Evolutionary conservation across 192 early-diverging fungal genomes (phyloP), one percentile per base, ranked within the genome.

Genomic region (Funneliformis geosporum): DNA sequence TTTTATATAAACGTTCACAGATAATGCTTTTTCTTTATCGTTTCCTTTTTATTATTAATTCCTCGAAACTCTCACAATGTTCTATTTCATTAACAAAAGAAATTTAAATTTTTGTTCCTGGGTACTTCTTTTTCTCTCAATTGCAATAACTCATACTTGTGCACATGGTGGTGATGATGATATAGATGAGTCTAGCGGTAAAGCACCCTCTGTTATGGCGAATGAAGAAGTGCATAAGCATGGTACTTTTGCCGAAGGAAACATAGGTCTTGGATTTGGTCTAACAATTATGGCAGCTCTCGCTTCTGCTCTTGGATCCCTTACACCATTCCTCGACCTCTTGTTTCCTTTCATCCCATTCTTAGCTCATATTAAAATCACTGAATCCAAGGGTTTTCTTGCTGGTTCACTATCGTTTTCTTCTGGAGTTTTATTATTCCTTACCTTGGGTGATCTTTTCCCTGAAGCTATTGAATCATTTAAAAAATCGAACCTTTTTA

Each of bases 221-320:
- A 60, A 38, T 28, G 55, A 75, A 11, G 1, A 33, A 2, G 33
- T 33, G 33, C 33, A 33, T 33, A 75, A 60, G 21, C 6, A 74
- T 14, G 14, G 38, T 42, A 75, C 11, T 60, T 27, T 76, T 11
- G 75, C 75, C 5, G 12, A 25, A 23, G 75, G 75, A 23, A 76
- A 76, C 23, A n/a, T 76, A 23, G 16, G 42, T 5, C 75, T 76
- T 66, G 75, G 60, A 66, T 76, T 76, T 46, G 75, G 75, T n/a
- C 61, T 76, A 18, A 76, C 75, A 6, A 40, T 11, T 4, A 23
- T 76, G 21, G 60, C 75, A 18, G 61, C 75, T 23, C 1, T 46
- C 5, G 16, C 61, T 21, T 76, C 60, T 6, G 75, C 62, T 43
- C 42, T 76, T 18, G 75, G 75, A 9, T 76, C 75, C 5, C 0